Percentiles rank a stretch among this genome's conserved stretches.
Evolutionary conservation across 2,329 filamentous ascomycete genomes (phyloP).

Genomic region (Dactylellina sp.): DNA sequence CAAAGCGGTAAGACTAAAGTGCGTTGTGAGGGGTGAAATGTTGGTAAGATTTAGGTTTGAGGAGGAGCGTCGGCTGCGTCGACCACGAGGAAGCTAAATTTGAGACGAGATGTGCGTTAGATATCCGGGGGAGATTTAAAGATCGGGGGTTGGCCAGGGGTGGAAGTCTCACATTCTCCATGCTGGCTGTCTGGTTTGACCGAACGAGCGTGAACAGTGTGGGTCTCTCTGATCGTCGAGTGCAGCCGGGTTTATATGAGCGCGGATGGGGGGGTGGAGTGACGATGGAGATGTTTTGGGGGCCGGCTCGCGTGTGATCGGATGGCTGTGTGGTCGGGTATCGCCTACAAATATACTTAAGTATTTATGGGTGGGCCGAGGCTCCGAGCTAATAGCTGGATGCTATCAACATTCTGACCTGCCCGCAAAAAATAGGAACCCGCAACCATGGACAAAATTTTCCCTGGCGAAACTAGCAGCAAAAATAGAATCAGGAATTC

Average conservation of each 20-base stretch:
- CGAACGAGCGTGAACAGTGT: not conserved
- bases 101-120: not conserved
- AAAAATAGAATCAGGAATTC: constrained; percentile 36
- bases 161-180: constrained; percentile 47
- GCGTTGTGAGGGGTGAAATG: constrained; percentile 74
- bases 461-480: constrained; percentile 15
- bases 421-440: constrained; percentile 42
- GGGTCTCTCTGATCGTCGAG: constrained; percentile 12
- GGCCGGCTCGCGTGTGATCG: constrained; percentile 16
- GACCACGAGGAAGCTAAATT: constrained; percentile 42
- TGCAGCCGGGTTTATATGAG: constrained; percentile 39
- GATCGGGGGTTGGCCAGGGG: constrained; percentile 35
- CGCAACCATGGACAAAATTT: constrained; percentile 45
- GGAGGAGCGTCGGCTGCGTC: constrained; percentile 65
- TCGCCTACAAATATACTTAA: too few species aligned
- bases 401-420: constrained; percentile 25
- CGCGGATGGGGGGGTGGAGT: constrained; percentile 3
- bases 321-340: constrained; percentile 26
- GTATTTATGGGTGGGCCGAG: constrained; percentile 45
- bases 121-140: not conserved
- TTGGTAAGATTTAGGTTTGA: constrained; percentile 72
- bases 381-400: too few species aligned
- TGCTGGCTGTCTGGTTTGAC: constrained; percentile 10
- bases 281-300: constrained; percentile 22
- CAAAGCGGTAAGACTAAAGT: constrained; percentile 71